Evolutionary conservation across 495 filamentous ascomycete species (phyloP).

Genomic region (Penicillium antarcticum): DNA sequence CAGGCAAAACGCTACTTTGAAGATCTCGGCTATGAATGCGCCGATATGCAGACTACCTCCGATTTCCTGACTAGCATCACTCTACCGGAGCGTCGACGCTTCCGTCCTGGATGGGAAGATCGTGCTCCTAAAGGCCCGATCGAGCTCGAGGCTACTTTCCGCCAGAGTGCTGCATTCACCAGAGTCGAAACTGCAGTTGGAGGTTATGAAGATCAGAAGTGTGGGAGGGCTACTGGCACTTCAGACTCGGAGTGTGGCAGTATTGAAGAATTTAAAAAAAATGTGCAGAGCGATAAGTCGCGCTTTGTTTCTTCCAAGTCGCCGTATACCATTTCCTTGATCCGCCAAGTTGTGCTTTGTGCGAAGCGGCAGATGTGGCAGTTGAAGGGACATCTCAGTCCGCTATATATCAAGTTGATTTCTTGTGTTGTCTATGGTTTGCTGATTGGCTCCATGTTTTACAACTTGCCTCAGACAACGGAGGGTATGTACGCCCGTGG

Average conservation of each 20-base stretch:
- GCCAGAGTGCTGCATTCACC: constrained; percentile 45
- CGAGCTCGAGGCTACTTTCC: constrained; percentile 60
- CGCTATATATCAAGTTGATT: constrained; percentile 33
- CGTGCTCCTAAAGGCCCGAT: constrained; percentile 65
- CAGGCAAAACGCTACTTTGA: constrained; percentile 78
- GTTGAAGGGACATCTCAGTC: constrained; percentile 27
- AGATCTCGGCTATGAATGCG: constrained; percentile 71
- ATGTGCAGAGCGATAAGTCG: constrained; percentile 33
- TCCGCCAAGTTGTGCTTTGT: constrained; percentile 59
- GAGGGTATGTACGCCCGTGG: constrained; percentile 43
- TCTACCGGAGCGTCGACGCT: constrained; percentile 60
- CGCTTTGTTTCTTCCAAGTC: constrained; percentile 38
- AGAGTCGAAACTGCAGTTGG: constrained; percentile 45
- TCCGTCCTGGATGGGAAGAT: constrained; percentile 61
- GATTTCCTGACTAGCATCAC: constrained; percentile 85
- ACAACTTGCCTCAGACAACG: constrained; percentile 41
- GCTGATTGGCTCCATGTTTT: constrained; percentile 36
- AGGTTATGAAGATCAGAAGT: constrained; percentile 41
- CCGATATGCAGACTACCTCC: constrained; percentile 73
- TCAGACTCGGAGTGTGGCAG: constrained; percentile 44
- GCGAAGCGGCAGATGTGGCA: constrained; percentile 60
- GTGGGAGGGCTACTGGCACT: constrained; percentile 26
- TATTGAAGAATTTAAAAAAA: constrained; percentile 43
- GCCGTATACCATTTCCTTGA: constrained; percentile 60
- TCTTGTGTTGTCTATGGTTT: constrained; percentile 32